These are phyloP conservation scores for Penicillium sp. DNA, from an alignment of 2,329 filamentous ascomycete species.

Conservation along the genomic window DNA sequence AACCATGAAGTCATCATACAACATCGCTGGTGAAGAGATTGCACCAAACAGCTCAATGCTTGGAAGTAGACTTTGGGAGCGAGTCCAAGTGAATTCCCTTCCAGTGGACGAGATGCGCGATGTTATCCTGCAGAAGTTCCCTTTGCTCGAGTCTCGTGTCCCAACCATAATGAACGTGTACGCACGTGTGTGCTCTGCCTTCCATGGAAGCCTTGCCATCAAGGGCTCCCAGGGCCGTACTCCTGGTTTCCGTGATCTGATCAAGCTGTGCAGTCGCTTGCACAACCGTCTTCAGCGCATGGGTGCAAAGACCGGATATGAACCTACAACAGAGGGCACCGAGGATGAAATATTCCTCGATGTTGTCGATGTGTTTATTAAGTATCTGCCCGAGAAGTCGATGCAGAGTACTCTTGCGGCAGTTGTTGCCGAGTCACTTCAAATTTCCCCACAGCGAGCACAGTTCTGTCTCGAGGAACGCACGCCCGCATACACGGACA, in stretches of 20 bases:
- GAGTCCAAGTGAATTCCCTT: slow-evolving; percentile 69
- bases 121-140: slow-evolving; percentile 71
- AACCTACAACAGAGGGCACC: slow-evolving; percentile 71
- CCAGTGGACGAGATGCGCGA: slow-evolving; percentile 69
- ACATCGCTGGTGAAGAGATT: slow-evolving; percentile 70
- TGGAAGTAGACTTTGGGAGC: slow-evolving; percentile 83
- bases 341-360: slow-evolving; percentile 90
- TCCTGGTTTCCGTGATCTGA: slow-evolving; percentile 72
- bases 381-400: slow-evolving; percentile 69
- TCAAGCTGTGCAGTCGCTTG: slow-evolving; percentile 88
- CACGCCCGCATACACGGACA: slow-evolving; percentile 69
- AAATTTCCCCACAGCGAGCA: slow-evolving; percentile 78
- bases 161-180: slow-evolving; percentile 61
- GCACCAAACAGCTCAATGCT: slow-evolving; percentile 70
- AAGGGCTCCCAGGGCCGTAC: slow-evolving; percentile 53
- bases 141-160: slow-evolving; percentile 63
- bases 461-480: slow-evolving; percentile 75
- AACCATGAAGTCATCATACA: slow-evolving; percentile 73
- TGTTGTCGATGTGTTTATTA: slow-evolving; percentile 87
- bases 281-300: slow-evolving; percentile 61
- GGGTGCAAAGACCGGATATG: slow-evolving; percentile 66
- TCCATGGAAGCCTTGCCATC: slow-evolving; percentile 40
- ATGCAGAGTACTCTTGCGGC: slow-evolving; percentile 57
- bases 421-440: slow-evolving; percentile 81
- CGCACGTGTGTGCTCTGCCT: slow-evolving; percentile 43